phyloP scores from a whole-genome alignment of 495 filamentous ascomycete genomes.

The Annulohypoxylon maeteangense region DNA sequence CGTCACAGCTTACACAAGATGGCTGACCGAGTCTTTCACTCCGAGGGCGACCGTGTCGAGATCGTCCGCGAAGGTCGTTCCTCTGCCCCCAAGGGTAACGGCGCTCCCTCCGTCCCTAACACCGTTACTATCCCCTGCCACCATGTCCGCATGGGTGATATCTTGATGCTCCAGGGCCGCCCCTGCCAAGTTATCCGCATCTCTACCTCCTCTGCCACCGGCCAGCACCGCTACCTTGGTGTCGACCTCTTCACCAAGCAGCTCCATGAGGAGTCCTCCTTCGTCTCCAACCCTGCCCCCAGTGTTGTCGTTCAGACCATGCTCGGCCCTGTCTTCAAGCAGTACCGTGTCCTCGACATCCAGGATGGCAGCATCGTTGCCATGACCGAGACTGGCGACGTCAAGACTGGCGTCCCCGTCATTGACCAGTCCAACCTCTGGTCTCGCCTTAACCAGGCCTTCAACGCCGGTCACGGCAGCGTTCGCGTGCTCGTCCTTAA shows the following conservation, averaged over 20 bases:
- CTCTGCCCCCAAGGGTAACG: slow-evolving; percentile 44
- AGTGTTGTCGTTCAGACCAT: slow-evolving; percentile 99
- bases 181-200: slow-evolving; percentile 99
- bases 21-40: slow-evolving; percentile 82
- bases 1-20: slow-evolving; percentile 85
- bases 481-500: slow-evolving; percentile 96
- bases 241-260: slow-evolving; percentile 98
- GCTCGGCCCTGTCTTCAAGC: slow-evolving; percentile 99
- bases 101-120: slow-evolving; percentile 66
- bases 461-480: slow-evolving; percentile 90
- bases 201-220: slow-evolving; percentile 96
- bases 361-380: slow-evolving; percentile 76
- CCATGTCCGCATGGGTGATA: slow-evolving; percentile 98
- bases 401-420: slow-evolving; percentile 95
- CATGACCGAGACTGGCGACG: slow-evolving; percentile 78
- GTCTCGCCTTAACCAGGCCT: slow-evolving; percentile 82
- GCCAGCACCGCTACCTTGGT: slow-evolving; percentile 99
- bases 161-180: slow-evolving; percentile 98
- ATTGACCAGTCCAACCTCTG: slow-evolving; percentile 92
- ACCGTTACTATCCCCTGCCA: slow-evolving; percentile 98
- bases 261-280: slow-evolving; percentile 98
- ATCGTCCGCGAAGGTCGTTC: slow-evolving; percentile 57
- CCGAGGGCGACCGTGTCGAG: slow-evolving; percentile 70
- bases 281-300: slow-evolving; percentile 95
- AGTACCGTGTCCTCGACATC: slow-evolving; percentile 99